Base-by-base conservation (phyloP, 768 basidiomycete species). In the Leccinum longicurvipes region DNA sequence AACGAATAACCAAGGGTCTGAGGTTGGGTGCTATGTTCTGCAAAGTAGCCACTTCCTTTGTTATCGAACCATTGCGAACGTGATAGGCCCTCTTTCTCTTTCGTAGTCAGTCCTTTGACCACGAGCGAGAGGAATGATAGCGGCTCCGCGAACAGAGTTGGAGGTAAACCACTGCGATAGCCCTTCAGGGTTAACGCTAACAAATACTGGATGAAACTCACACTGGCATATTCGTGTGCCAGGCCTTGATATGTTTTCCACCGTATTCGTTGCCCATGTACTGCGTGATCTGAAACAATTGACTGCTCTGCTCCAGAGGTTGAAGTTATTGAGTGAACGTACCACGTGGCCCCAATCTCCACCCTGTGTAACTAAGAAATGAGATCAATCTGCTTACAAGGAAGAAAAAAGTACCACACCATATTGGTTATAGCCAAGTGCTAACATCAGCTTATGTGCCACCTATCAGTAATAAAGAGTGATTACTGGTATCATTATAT, bases 1-100 rank as follows among this genome's bases (percentile, higher is more conserved):
- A 86, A 67, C 11, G 71, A 58, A 59, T 85, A 85, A 0, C 80
- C 82, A 4, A 82, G 61, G 0, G 81, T 82, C 60, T 82, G 81
- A 0, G 80, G 80, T 53, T 76, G 73, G 1, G 80, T 81, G 19
- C 49, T 23, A 19, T 78, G 77, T 44, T 64, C 54, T 1, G 6
- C 14, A 3, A 50, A 34, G 50, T 78, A 78, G n/a, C 74, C 77
- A 0, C 10, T 10, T 3, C 74, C 74, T 9, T 44, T 46, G 3
- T 15, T 9, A 0, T 4, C 27, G 58, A 71, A 67, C 61, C 65
- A 61, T 1, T 31, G 19, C 1, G 62, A 28, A 2, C 67, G 64
- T 12, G 48, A 48, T 1, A 72, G 29, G 0, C 63, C 67, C 2
- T 62, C 63, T 3, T 63, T 62, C n/a, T 75, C 74, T 7, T 55